Conservation (phyloP, 2,329 filamentous ascomycete genomes). For the Colletotrichum echinochloae region DNA sequence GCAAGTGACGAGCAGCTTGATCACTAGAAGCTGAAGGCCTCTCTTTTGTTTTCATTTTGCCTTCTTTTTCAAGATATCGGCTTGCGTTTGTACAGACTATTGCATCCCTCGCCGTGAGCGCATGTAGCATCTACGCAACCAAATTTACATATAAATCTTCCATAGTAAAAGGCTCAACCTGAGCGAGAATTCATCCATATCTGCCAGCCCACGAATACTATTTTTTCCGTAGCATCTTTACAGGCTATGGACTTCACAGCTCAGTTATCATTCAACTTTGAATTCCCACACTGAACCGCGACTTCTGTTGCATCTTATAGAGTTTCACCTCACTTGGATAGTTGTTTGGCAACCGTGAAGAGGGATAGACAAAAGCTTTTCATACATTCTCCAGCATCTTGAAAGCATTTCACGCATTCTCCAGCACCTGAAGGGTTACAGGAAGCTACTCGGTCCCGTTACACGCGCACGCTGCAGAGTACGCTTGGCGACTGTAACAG, state of each 20-base stretch:
- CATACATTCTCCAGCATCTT: too few species aligned
- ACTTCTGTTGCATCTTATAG: too few species aligned
- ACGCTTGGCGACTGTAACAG: neutral
- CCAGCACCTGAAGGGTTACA: neutral
- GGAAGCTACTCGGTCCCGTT: neutral
- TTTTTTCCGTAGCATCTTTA: too few species aligned
- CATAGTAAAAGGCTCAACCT: neutral
- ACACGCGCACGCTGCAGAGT: neutral
- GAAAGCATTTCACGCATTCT: neutral
- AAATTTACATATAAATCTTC: too few species aligned
- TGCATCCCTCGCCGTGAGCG: neutral
- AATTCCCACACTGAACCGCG: too few species aligned
- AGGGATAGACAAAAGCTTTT: too few species aligned
- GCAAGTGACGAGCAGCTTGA: neutral
- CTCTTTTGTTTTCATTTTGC: neutral
- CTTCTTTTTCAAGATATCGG: neutral
- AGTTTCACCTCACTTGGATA: too few species aligned
- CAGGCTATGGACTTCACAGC: too few species aligned
- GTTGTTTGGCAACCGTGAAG: too few species aligned
- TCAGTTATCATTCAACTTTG: too few species aligned
- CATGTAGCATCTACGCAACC: neutral
- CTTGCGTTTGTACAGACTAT: neutral
- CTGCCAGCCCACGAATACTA: too few species aligned
- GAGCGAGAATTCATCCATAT: too few species aligned
- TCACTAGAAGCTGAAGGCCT: fast-evolving